Base-by-base conservation (phyloP, 768 basidiomycete genomes). In the Hebeloma cylindrosporum region DNA sequence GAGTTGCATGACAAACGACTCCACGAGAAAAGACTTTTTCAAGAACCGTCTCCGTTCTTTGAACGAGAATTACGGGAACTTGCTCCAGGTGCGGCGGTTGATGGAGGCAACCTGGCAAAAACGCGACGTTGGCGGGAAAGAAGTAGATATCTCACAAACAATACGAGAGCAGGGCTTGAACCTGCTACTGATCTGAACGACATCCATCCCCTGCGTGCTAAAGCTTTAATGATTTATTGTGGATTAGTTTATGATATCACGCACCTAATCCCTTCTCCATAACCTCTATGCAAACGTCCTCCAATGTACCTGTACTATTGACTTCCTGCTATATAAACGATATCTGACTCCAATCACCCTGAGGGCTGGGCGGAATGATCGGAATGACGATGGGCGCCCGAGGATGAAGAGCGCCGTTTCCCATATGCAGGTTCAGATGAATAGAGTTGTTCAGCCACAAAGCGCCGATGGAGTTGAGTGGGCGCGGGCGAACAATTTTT, bases 51-150 rank as follows among this genome's bases (percentile, higher is more conserved):
- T 88, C 36, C 72, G 77, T 18, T 64, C 59, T 22, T 72, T 78
- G 48, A 78, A 84, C 54, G 73, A 74, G 51, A 73, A 69, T 50
- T 74, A 82, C 50, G 84, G 83, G 3, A 84, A 83, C 61, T 56
- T 79, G 33, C 69, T 74, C 52, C 79, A 81, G 48, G 73, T 75
- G 11, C 66, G 79, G 29, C 68, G 76, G 50, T 62, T 83, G 50
- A 81, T 88, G 79, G 82, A 87, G 58, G 71, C 75, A 1, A 71
- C 84, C 6, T 87, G 84, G 85, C 81, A 82, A 48, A 77, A 76
- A 48, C 74, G 84, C 30, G 82, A 85, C 55, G 71, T 71, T 32
- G 65, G 71, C 45, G 73, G 77, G 22, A 71, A 68, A 28, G 63
- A 71, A 13, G 72, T 80, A 39, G 82, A 85, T 63, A 73, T 86